Conservation (phyloP, 495 filamentous ascomycete species). For the Ascobolus immersus region DNA sequence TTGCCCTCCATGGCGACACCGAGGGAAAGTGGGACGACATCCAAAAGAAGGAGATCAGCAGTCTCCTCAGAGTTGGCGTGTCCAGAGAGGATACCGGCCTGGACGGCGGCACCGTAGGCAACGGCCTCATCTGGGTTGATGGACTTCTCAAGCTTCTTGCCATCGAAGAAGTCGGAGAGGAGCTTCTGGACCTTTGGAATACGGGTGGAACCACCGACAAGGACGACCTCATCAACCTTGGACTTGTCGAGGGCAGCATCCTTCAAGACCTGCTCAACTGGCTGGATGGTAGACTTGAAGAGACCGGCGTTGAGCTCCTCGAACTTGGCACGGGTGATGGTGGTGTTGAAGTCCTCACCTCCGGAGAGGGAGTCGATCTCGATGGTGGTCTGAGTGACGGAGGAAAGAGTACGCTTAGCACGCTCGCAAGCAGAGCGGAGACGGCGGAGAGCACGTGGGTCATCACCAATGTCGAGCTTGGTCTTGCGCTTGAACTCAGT, state of each 20-base stretch:
- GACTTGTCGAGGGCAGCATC: constrained; percentile 88
- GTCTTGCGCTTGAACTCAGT: constrained; percentile 80
- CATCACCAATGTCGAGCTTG: constrained; percentile 57
- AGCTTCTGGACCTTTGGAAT: constrained; percentile 98
- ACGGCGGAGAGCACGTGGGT: constrained; percentile 90
- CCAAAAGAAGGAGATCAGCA: constrained; percentile 81
- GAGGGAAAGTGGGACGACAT: constrained; percentile 89
- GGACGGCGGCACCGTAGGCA: constrained; percentile 94
- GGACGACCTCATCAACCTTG: constrained; percentile 86
- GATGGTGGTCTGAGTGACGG: constrained; percentile 86
- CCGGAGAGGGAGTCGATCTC: constrained; percentile 98
- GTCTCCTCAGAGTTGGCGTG: constrained; percentile 90
- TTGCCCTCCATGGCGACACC: constrained; percentile 99
- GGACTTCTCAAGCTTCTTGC: constrained; percentile 97
- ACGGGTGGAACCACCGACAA: constrained; percentile 97
- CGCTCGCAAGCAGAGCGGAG: constrained; percentile 97
- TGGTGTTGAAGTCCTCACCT: constrained; percentile 93
- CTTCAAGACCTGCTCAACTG: constrained; percentile 94
- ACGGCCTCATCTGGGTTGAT: constrained; percentile 99
- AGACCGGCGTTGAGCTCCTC: constrained; percentile 96
- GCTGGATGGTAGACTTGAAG: constrained; percentile 88
- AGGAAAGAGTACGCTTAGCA: constrained; percentile 95
- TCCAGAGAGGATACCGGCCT: constrained; percentile 92
- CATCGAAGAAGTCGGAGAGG: constrained; percentile 93
- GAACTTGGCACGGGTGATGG: constrained; percentile 97